A percentile compares a stretch with the other conserved stretches of the same genome.
Conservation (phyloP, 768 basidiomycete species). For the Gloeopeniophorella convolvens region DNA sequence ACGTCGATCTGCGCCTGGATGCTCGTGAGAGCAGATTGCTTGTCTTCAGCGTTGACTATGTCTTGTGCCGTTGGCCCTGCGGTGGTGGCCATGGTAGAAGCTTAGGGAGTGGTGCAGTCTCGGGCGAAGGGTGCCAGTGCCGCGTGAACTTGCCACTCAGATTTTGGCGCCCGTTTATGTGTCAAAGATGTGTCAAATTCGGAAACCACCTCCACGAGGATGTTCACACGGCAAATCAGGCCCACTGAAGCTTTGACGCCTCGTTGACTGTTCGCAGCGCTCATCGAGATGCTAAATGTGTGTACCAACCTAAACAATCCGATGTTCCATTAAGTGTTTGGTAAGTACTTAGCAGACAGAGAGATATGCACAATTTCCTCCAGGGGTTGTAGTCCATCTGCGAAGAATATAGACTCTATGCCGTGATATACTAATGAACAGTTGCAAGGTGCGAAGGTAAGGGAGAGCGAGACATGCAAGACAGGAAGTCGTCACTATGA, state of each 20-base stretch:
- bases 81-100: constrained; percentile 4
- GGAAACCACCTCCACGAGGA: no score
- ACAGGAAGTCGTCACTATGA: constrained; percentile 7
- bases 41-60: neutral
- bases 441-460: constrained; percentile 9
- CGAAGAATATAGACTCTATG: constrained; percentile 10
- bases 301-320: no score
- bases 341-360: neutral
- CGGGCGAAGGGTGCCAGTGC: no score
- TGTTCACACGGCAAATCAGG: no score
- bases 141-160: no score
- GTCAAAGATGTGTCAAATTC: no score
- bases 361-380: neutral
- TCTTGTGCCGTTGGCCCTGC: neutral
- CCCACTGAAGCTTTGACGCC: no score
- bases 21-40: constrained; percentile 2
- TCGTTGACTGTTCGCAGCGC: no score
- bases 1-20: constrained; percentile 20
- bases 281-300: no score
- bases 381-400: neutral
- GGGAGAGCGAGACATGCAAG: neutral
- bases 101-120: neutral
- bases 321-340: no score
- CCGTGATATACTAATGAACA: constrained; percentile 15
- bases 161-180: no score